A percentile compares a stretch with the other conserved stretches of the same genome.
Evolutionary conservation across 2,329 filamentous ascomycete genomes (phyloP).

Genomic region (Ascochyta lentis): DNA sequence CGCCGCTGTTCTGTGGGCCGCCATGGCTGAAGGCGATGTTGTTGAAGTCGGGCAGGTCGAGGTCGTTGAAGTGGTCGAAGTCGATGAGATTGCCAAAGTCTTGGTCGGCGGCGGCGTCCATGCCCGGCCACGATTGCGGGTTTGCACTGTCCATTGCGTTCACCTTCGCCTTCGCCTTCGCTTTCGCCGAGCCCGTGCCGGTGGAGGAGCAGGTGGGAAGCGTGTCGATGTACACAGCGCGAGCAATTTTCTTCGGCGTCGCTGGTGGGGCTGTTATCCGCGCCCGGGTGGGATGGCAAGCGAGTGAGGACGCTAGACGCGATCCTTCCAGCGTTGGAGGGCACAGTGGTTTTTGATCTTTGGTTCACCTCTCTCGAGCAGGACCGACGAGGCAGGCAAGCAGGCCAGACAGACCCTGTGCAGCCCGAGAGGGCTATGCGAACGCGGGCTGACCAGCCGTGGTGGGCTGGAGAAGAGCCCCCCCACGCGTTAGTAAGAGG

Average conservation of each 20-base stretch:
- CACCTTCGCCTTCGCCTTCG: background rate
- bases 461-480: slow-evolving; percentile 14
- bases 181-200: slow-evolving; percentile 18
- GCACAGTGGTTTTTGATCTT: background rate
- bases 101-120: slow-evolving; percentile 50
- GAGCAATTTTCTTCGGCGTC: slow-evolving; percentile 17
- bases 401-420: slow-evolving; percentile 6
- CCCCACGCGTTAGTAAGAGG: slow-evolving; percentile 28
- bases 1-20: slow-evolving; percentile 26
- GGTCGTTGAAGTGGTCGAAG: slow-evolving; percentile 40
- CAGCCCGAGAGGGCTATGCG: slow-evolving; percentile 16
- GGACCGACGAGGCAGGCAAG: background rate
- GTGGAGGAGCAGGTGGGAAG: slow-evolving; percentile 21
- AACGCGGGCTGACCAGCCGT: slow-evolving; percentile 13
- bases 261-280: slow-evolving; percentile 18
- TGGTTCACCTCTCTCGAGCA: background rate
- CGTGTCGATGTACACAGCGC: slow-evolving; percentile 17
- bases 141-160: slow-evolving; percentile 43
- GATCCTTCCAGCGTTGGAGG: slow-evolving; percentile 3
- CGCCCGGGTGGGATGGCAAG: slow-evolving; percentile 13
- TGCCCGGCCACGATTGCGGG: slow-evolving; percentile 50
- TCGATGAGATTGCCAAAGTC: slow-evolving; percentile 55
- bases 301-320: slow-evolving; percentile 16
- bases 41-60: slow-evolving; percentile 38
- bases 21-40: slow-evolving; percentile 35